Evolutionary conservation across 2,329 filamentous ascomycete species (phyloP), one percentile per base, ranked within the genome.

Genomic region (Plectosphaerella plurivora): DNA sequence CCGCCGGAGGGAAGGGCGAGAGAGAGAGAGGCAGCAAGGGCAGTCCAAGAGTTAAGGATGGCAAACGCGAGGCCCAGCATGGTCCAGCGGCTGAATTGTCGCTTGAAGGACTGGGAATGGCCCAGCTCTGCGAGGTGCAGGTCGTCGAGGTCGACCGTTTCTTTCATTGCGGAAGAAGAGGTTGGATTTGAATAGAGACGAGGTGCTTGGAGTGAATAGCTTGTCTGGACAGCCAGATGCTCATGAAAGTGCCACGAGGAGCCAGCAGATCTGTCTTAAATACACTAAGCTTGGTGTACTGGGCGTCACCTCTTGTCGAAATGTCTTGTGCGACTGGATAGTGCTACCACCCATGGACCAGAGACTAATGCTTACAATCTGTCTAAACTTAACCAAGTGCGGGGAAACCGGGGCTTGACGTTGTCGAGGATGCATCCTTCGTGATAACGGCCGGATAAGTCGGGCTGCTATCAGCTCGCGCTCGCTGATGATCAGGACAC

Each of bases 1-100:
- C 89, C 89, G 42, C 89, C 89, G 14, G 82, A 87, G 1, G 88
- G 86, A 33, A 92, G 72, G 18, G 74, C 74, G 11, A 77, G 64
- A 14, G 65, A 67, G 52, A 78, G 70, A 11, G 73, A 76, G 3
- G 75, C 72, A 8, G 74, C 71, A 45, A 78, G 67, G 6, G 75
- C 75, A 0, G 75, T 77, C 74, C 75, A 77, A 52, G 70, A 74
- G 65, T 77, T 77, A 55, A 78, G 71, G 48, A 77, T 76, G 55
- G 74, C 73, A 53, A 77, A 76, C 9, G 73, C 73, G 22, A 77
- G 68, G 9, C 74, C 74, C 3, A 77, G 67, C 69, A 78, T 76
- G 25, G 69, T 39, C 44, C 44, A 45, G 22, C 44, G 44, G 44
- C 44, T 45, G 44, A 45, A 45, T 25, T 45, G 44, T 18, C 44